Evolutionary conservation across 2,329 filamentous ascomycete genomes (phyloP), one percentile per base, ranked within the genome.

Genomic region (Fusarium abutilonis): DNA sequence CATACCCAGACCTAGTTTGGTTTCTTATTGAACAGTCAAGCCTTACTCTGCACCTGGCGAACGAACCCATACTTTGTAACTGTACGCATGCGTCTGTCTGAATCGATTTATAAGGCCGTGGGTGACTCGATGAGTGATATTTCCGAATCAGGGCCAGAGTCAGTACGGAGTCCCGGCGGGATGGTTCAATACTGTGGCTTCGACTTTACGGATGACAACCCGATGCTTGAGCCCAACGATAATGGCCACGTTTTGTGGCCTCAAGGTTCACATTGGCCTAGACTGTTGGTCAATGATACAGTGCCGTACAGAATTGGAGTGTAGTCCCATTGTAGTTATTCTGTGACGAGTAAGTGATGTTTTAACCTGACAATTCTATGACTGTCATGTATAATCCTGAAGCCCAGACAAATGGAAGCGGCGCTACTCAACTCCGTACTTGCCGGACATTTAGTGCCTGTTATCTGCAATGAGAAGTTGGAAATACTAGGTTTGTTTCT

Each of bases 1-100:
- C 56, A 60, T 59, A 44, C 36, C 23, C 42, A 43, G 55, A 39
- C 51, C 38, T 44, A n/a, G 42, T 44, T 31, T 34, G 23, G 35
- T 51, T 56, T 45, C 41, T 46, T 35, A 19, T 28, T 19, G 47
- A n/a, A 36, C 34, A 49, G 39, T 38, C 55, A 44, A 39, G 50
- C 40, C 19, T 19, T 19, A 19, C 3, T 3, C 19, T 44, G 36
- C 26, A 38, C 44, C 23, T 28, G 39, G 38, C 32, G 46, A 36
- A 50, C 32, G 42, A 19, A 19, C 19, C 19, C 4, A 19, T 19
- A 19, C 19, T 19, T 19, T 19, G 19, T 19, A 19, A 19, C 19
- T 19, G 19, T 34, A 40, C 14, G 10, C 17, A 14, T 50, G 26
- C 10, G 13, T 34, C 28, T 35, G 17, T 41, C 15, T 29, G 23